Evolutionary conservation across 352 stramenopile genomes (phyloP), one percentile per base, ranked within the genome.

Genomic region (Phytophthora sansomeana): DNA sequence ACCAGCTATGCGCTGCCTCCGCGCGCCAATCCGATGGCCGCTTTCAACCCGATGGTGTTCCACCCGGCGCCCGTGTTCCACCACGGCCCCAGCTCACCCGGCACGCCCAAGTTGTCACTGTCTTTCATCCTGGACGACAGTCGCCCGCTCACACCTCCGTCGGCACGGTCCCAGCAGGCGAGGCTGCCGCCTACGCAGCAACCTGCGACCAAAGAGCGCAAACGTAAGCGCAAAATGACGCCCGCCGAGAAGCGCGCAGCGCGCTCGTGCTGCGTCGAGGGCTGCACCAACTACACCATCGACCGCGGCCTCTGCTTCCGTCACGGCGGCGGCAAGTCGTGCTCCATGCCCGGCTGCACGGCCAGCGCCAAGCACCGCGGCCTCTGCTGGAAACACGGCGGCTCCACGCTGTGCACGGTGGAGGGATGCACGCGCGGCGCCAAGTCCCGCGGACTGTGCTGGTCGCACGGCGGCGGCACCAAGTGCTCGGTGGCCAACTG

Each of bases 231-330:
- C 41, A 61, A 61, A 53, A 32, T 51, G 13, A 42, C 49, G 2
- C 8, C 47, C 7, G 54, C 51, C 38, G 53, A 60, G 39, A 60
- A 60, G 39, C 46, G 41, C 28, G 66, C 73, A 42, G 68, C 61
- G 11, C 75, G 75, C n/a, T 65, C 67, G 7, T 84, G 75, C 55
- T 77, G 66, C 49, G 61, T 69, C 17, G 61, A 73, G 3, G 75
- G 70, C 29, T 87, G 78, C 63, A 57, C 68, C n/a, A 87, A 87
- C 48, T 80, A 84, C 55, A 77, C 80, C 19, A 73, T 87, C 8
- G 71, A 87, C 51, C 78, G 73, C 17, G 78, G 80, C 1, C 75
- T 81, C 28, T 80, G 72, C 51, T 74, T 74, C 59, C 67, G 67
- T 26, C 67, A 80, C 53, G 62, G 72, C 30, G 74, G 77, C 10